phyloP scores from a whole-genome alignment of 1,284 basidiomycete species.

The Cryptococcus sp. region DNA sequence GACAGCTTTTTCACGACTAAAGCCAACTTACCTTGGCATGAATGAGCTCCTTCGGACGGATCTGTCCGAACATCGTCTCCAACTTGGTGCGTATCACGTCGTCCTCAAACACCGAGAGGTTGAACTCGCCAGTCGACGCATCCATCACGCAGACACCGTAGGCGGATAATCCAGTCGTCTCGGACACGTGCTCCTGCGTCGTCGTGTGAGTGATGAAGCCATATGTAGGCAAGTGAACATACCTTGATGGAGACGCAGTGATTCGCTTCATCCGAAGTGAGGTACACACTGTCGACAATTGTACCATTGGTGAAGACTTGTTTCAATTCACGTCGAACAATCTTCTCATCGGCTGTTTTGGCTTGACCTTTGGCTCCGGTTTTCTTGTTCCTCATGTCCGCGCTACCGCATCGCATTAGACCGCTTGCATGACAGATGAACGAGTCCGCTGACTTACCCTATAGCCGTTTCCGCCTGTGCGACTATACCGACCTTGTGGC shows the following conservation, averaged over 20 bases:
- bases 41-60: conserved; percentile 89
- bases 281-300: conserved; percentile 83
- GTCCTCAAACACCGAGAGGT: conserved; percentile 85
- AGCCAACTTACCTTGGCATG: conserved; percentile 73
- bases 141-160: conserved; percentile 96
- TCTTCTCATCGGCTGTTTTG: conserved; percentile 57
- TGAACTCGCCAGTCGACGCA: conserved; percentile 94
- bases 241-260: conserved; percentile 91
- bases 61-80: conserved; percentile 90
- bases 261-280: conserved; percentile 90
- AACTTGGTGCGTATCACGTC: conserved; percentile 89
- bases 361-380: conserved; percentile 32
- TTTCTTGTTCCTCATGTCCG: conserved; percentile 59
- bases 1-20: neutral
- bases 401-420: too few species aligned
- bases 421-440: too few species aligned
- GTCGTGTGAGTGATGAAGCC: conserved; percentile 13
- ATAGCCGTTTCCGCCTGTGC: conserved; percentile 94
- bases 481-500: conserved; percentile 95
- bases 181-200: conserved; percentile 44
- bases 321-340: conserved; percentile 84
- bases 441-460: conserved; percentile 43
- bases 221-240: neutral
- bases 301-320: conserved; percentile 98
- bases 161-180: conserved; percentile 35